A percentile compares a stretch with the other conserved stretches of the same genome.
phyloP scores from a whole-genome alignment of 495 filamentous ascomycete genomes.

The Penicillium manginii region DNA sequence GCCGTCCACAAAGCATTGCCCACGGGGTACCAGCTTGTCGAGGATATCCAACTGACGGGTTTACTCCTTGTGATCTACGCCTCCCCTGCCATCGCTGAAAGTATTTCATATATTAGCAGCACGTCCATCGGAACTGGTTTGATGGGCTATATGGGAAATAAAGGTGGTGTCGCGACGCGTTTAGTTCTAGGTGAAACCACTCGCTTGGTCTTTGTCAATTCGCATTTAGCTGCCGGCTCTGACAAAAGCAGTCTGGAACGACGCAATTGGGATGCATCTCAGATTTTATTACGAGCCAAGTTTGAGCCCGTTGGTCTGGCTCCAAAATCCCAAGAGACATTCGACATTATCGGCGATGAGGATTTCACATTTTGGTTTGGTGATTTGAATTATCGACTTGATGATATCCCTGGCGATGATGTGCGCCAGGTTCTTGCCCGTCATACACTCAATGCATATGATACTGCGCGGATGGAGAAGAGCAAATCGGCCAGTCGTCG shows the following conservation, averaged over 20 bases:
- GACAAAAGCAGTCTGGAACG: slow-evolving; percentile 78
- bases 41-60: slow-evolving; percentile 83
- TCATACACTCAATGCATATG: slow-evolving; percentile 80
- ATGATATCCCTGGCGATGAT: slow-evolving; percentile 85
- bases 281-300: slow-evolving; percentile 71
- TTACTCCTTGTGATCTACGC: slow-evolving; percentile 85
- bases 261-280: slow-evolving; percentile 85
- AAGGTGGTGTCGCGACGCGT: slow-evolving; percentile 83
- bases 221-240: slow-evolving; percentile 83
- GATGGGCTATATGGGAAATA: slow-evolving; percentile 94
- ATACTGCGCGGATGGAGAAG: slow-evolving; percentile 36
- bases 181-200: slow-evolving; percentile 90
- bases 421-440: slow-evolving; percentile 83
- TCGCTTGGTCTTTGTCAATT: slow-evolving; percentile 84
- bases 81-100: slow-evolving; percentile 70
- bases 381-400: slow-evolving; percentile 93
- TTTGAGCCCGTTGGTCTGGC: slow-evolving; percentile 72
- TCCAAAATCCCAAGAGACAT: slow-evolving; percentile 47
- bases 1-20: slow-evolving; percentile 74
- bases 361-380: slow-evolving; percentile 97
- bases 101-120: slow-evolving; percentile 76
- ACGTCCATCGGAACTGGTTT: slow-evolving; percentile 82
- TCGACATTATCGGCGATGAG: slow-evolving; percentile 81
- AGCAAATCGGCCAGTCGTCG: slow-evolving; percentile 38
- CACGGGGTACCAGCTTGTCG: slow-evolving; percentile 71